These are phyloP conservation scores for Dentiscutata heterogama DNA, from an alignment of 371 early-diverging fungal genomes.

Conservation along the genomic window DNA sequence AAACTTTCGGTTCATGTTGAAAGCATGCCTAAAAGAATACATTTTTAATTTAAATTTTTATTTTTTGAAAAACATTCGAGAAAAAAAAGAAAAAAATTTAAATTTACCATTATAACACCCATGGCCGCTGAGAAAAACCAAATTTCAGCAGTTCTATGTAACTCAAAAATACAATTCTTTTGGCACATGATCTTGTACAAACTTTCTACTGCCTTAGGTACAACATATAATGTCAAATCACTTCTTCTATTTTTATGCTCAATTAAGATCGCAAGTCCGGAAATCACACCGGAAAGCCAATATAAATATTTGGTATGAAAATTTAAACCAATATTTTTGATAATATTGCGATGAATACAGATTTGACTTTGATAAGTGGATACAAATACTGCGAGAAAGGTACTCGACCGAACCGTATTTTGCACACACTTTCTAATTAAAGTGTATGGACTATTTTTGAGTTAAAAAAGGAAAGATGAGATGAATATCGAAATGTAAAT, in stretches of 20 bases:
- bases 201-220: slow-evolving; percentile 70
- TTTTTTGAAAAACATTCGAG: neutral
- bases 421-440: slow-evolving; percentile 61
- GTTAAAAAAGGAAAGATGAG: neutral
- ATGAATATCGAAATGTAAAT: neutral
- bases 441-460: slow-evolving; percentile 56
- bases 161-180: slow-evolving; percentile 61
- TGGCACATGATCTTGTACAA: slow-evolving; percentile 68
- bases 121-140: slow-evolving; percentile 45
- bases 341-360: slow-evolving; percentile 68
- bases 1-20: slow-evolving; percentile 44
- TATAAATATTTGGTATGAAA: slow-evolving; percentile 73
- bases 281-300: slow-evolving; percentile 66
- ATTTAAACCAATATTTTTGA: slow-evolving; percentile 49
- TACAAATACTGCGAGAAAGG: slow-evolving; percentile 72
- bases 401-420: slow-evolving; percentile 68
- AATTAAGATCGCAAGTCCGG: slow-evolving; percentile 69
- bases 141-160: slow-evolving; percentile 33
- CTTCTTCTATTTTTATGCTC: slow-evolving; percentile 75
- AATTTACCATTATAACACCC: slow-evolving; percentile 45
- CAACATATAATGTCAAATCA: slow-evolving; percentile 76
- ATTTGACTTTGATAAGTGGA: slow-evolving; percentile 68
- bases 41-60: neutral
- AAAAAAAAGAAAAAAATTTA: neutral
- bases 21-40: slow-evolving; percentile 30